Base-by-base conservation (phyloP, 1,284 basidiomycete genomes). In the Tranzscheliella williamsii region DNA sequence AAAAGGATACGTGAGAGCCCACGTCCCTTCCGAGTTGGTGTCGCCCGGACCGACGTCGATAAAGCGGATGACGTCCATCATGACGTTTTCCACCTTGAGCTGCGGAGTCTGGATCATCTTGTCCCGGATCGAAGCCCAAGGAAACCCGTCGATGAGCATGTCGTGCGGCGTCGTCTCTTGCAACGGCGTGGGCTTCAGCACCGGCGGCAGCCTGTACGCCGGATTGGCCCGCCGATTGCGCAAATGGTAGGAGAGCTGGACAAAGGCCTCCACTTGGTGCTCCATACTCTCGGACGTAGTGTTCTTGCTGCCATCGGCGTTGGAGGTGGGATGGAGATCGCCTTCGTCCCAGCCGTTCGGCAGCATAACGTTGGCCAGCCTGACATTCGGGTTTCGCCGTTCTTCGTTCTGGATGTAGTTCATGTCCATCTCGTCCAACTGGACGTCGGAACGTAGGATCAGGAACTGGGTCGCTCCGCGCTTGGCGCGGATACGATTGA, bases 101-200 rank as follows among this genome's bases (percentile, higher is more conserved):
- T 54, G 34, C 11, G 49, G 41, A 32, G 51, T 39, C 30, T 49
- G 54, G 34, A 73, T 61, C 17, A 71, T 18, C 20, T 52, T 55
- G 42, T 72, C 69, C 16, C 71, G 50, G 5, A 73, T 31, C 4
- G 42, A 29, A 1, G 62, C 22, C 22, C 51, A 60, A 13, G 69
- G 67, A 2, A 70, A 3, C 8, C 21, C 9, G 20, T 73, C 71
- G 32, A 73, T 47, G 2, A 42, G 16, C 1, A 27, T 50, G 17
- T 70, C 67, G 44, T 73, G 69, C 21, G 64, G 62, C 13, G 49
- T 53, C 20, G 60, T 45, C 3, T 24, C 45, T 39, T 73, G 71
- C 18, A 68, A 26, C 18, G 57, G 38, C 3, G 65, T 63, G 9
- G 64, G 64, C 22, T 40, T 46, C 17, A 73, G 32, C 24, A 63